A percentile compares a stretch with the other conserved stretches of the same genome.
Conservation (phyloP, 768 basidiomycete genomes). For the Leccinum uliginosum region DNA sequence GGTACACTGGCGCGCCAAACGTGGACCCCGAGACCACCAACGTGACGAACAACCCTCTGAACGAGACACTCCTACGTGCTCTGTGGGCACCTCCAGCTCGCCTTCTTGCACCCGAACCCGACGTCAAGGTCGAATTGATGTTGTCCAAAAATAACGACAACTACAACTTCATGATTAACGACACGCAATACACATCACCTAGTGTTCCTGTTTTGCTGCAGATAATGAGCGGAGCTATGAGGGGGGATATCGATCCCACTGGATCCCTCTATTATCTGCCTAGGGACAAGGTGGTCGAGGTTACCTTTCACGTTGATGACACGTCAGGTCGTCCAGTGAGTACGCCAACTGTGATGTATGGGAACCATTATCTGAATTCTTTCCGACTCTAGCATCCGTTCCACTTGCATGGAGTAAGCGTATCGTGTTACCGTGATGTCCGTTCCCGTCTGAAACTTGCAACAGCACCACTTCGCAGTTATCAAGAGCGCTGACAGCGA, state of each 20-base stretch:
- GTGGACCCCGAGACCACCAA: conserved; percentile 9
- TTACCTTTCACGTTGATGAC: conserved; percentile 10
- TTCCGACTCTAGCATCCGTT: conserved; percentile 14
- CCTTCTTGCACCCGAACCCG: conserved; percentile 13
- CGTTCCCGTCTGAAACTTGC: background rate
- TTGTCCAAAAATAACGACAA: conserved; percentile 6
- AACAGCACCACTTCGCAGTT: conserved; percentile 39
- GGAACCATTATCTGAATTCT: background rate
- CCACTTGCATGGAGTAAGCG: conserved; percentile 20
- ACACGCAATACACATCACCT: conserved; percentile 10
- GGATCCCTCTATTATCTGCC: conserved; percentile 15
- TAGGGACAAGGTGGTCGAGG: conserved; percentile 13
- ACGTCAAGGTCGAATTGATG: conserved; percentile 17
- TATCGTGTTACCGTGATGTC: background rate
- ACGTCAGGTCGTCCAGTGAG: conserved; percentile 29
- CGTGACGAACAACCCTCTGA: conserved; percentile 5
- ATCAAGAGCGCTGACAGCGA: conserved; percentile 38
- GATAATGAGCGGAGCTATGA: conserved; percentile 20
- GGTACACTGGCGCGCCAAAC: conserved; percentile 13
- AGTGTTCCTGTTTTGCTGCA: conserved; percentile 16
- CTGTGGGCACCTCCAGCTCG: conserved; percentile 7
- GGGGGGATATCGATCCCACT: background rate
- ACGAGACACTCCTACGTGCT: conserved; percentile 18
- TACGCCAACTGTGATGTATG: background rate
- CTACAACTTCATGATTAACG: conserved; percentile 14